phyloP scores from a whole-genome alignment of 306 rosid genomes.

The Cucumis hystrix region DNA sequence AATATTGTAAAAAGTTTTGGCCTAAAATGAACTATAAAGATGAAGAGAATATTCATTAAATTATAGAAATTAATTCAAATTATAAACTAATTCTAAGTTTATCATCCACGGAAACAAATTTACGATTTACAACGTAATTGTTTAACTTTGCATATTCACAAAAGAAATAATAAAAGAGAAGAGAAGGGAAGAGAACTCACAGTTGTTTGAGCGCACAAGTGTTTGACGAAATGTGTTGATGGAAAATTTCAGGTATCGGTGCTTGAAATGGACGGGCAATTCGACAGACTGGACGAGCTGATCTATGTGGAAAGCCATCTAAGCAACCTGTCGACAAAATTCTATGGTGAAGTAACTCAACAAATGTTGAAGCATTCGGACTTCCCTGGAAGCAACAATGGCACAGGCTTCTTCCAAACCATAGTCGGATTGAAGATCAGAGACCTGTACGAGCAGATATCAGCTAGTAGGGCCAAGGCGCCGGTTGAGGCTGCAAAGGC shows the following conservation, averaged over 20 bases:
- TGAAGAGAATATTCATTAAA: no score
- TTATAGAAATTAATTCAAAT: no score
- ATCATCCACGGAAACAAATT: no score
- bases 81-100: no score
- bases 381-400: conserved; percentile 96
- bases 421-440: conserved; percentile 83
- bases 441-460: conserved; percentile 73
- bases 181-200: not conserved
- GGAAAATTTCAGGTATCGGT: conserved; percentile 54
- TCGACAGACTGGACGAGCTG: conserved; percentile 94
- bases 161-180: not conserved
- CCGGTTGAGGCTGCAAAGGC: conserved; percentile 56
- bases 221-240: not conserved
- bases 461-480: conserved; percentile 38
- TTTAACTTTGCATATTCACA: no score
- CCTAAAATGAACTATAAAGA: no score
- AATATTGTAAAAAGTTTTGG: no score
- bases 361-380: conserved; percentile 97
- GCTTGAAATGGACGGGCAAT: conserved; percentile 97
- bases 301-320: conserved; percentile 95
- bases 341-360: conserved; percentile 97
- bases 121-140: no score
- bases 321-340: conserved; percentile 78
- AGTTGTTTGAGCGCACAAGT: not conserved
- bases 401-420: conserved; percentile 97